Conservation (phyloP, 768 basidiomycete genomes). For the Galerina marginata region DNA sequence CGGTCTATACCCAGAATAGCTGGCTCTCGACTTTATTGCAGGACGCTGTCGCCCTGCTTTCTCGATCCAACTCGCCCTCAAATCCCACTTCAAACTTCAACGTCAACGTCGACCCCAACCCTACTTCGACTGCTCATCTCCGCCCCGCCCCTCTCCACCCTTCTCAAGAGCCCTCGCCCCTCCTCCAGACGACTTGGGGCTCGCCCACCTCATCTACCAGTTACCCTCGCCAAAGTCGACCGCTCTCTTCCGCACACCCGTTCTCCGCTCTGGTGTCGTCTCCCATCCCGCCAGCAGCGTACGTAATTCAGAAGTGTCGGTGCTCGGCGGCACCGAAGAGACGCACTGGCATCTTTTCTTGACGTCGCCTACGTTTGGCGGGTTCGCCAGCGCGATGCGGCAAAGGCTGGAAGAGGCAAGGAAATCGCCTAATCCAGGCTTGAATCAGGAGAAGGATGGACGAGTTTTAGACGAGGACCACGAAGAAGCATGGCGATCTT, state of each 20-base stretch:
- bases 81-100: not conserved
- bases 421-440: conserved; percentile 2
- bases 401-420: conserved; percentile 39
- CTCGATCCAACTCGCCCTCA: not conserved
- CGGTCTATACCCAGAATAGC: conserved; percentile 41
- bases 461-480: too few species aligned
- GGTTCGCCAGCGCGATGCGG: conserved; percentile 43
- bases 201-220: conserved; percentile 42
- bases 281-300: not conserved
- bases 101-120: not conserved
- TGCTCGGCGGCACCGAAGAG: too few species aligned
- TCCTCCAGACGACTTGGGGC: conserved; percentile 47
- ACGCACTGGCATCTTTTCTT: not conserved
- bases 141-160: conserved; percentile 38
- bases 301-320: not conserved
- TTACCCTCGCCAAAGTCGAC: too few species aligned
- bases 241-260: too few species aligned
- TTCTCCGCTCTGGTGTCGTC: too few species aligned
- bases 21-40: conserved; percentile 22
- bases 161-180: conserved; percentile 32
- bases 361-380: conserved; percentile 28
- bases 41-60: conserved; percentile 7
- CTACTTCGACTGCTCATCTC: conserved; percentile 4
- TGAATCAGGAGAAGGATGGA: not conserved
- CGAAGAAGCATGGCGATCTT: not conserved